A percentile compares a stretch with the other conserved stretches of the same genome.
Conservation (phyloP, 495 filamentous ascomycete species). For the Aspergillus heteromorphus region DNA sequence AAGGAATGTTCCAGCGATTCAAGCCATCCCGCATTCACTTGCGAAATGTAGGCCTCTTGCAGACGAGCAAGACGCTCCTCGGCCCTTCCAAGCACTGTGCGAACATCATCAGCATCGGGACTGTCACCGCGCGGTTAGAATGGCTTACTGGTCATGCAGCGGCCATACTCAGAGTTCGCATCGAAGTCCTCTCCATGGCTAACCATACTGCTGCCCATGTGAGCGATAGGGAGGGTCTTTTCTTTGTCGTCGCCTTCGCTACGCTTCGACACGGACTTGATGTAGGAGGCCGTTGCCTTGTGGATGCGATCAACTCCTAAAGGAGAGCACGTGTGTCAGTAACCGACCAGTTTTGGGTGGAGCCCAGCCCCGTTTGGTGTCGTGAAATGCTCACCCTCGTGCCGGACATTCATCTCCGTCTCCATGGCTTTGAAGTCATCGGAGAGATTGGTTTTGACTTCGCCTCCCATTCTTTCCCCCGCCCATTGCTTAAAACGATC, state of each 20-base stretch:
- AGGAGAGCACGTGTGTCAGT: conserved; percentile 4
- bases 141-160: conserved; percentile 71
- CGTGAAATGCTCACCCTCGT: conserved; percentile 64
- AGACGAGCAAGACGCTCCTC: conserved; percentile 85
- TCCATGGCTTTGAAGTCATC: conserved; percentile 94
- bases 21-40: conserved; percentile 84
- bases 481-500: conserved; percentile 98
- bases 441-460: conserved; percentile 80
- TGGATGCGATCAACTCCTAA: conserved; percentile 89
- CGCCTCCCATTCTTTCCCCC: conserved; percentile 92
- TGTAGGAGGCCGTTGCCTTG: conserved; percentile 78
- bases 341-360: background rate
- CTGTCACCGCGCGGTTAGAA: background rate
- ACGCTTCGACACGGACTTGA: conserved; percentile 87
- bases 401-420: conserved; percentile 84
- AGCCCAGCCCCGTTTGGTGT: background rate
- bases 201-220: conserved; percentile 84
- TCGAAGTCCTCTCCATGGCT: conserved; percentile 93
- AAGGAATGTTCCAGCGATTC: conserved; percentile 85
- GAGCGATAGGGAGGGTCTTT: conserved; percentile 73
- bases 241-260: conserved; percentile 80
- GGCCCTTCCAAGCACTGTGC: conserved; percentile 66
- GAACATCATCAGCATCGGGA: background rate
- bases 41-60: conserved; percentile 77
- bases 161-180: conserved; percentile 84